Base-by-base conservation (phyloP, 106 monocot genomes). In the Dendrobium catenatum region DNA sequence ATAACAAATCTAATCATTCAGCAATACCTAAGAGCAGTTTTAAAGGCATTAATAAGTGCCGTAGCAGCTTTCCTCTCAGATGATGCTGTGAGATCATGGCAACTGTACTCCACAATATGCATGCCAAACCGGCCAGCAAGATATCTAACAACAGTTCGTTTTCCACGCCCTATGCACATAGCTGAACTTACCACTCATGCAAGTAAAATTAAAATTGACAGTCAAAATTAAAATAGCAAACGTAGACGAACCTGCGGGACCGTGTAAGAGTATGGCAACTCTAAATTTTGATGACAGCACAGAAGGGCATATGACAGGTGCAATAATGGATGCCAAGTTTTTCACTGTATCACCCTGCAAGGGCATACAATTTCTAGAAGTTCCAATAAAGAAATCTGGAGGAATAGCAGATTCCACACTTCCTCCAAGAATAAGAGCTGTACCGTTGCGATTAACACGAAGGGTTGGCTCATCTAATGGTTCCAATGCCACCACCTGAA, bases 61-160 rank as follows among this genome's bases (percentile, higher is more conserved):
- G 61, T 43, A 82, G 99, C 86, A 61, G 87, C 79, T 42, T 90
- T 89, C 79, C 75, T 91, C 77, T 91, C 99, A 46, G 91, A 90
- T n/a, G 91, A 91, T 18, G 82, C 51, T 73, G 90, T 80, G 77
- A 99, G 67, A 82, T 99, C 95, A 90, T 99, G 89, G 85, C 95
- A 95, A 79, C 84, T 93, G 81, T 88, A 93, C 61, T 99, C 99
- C 58, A 99, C 89, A 54, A 91, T 82, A 93, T 99, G 99, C 73
- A 99, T 72, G 24, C 99, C 99, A 18, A 95, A 81, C 55, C 86
- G 26, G 19, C 75, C 78, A 51, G 93, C 91, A 86, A 93, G 78
- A 88, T 90, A 89, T 79, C 81, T 87, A 37, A 93, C 85, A 81
- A 90, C 87, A 61, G 95, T 95, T 4, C 93, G 56, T 76, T 99